Conservation (phyloP, 2,329 filamentous ascomycete species). For the Scytalidium lignicola region DNA sequence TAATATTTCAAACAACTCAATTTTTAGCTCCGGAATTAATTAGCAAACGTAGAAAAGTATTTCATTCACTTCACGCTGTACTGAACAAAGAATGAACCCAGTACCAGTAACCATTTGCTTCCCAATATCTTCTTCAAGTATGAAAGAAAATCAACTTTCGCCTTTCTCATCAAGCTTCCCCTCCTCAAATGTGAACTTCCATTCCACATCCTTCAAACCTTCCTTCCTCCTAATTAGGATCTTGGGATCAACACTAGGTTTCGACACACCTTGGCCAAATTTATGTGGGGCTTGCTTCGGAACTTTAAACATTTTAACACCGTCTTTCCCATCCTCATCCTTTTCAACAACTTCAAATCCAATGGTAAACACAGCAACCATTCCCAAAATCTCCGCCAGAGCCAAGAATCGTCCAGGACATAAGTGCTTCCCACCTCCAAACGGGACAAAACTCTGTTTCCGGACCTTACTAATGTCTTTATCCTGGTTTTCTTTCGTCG, state of each 20-base stretch:
- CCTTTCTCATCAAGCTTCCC: not conserved
- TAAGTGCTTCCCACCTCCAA: constrained; percentile 35
- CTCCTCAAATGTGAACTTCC: constrained; percentile 12
- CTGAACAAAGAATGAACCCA: too few species aligned
- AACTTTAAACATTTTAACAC: constrained; percentile 6
- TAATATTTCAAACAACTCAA: too few species aligned
- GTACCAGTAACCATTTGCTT: too few species aligned
- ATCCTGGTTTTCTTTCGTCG: constrained; percentile 10
- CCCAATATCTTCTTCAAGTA: too few species aligned
- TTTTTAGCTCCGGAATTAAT: too few species aligned
- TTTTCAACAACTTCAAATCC: constrained; percentile 24
- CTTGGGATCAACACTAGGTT: constrained; percentile 15
- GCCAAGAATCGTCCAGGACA: constrained; percentile 36
- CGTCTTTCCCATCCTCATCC: constrained; percentile 4
- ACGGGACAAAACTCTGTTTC: constrained; percentile 31
- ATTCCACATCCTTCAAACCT: constrained; percentile 18
- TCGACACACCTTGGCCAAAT: constrained; percentile 17
- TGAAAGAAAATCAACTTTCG: too few species aligned
- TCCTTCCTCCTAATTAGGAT: constrained; percentile 14
- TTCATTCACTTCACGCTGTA: too few species aligned
- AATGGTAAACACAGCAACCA: constrained; percentile 28
- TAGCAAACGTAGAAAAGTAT: too few species aligned
- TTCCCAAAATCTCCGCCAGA: constrained; percentile 32
- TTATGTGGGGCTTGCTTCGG: constrained; percentile 8
- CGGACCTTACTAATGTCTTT: constrained; percentile 12